Percentiles rank a stretch among this genome's conserved stretches.
These are phyloP conservation scores for Aspergillus ochraceus DNA, from an alignment of 2,329 filamentous ascomycete genomes.

Conservation along the genomic window DNA sequence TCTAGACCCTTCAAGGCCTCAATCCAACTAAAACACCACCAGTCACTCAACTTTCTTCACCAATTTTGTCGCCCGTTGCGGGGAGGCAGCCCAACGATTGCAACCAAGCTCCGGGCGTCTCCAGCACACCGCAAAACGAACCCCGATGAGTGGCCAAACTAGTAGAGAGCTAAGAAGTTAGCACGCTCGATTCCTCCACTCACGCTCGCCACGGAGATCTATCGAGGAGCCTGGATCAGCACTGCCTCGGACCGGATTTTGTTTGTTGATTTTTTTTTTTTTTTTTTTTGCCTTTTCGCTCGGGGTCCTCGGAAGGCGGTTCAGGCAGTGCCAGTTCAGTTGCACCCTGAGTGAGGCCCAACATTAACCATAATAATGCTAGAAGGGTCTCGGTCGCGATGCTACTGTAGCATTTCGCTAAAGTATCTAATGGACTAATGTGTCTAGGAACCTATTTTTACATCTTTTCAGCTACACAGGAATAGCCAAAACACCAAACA, in stretches of 20 bases:
- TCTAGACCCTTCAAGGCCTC: too few relatives aligned
- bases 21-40: too few relatives aligned
- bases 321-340: background rate
- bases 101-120: background rate
- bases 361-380: too few relatives aligned
- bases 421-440: too few relatives aligned
- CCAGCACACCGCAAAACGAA: background rate
- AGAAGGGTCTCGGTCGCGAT: too few relatives aligned
- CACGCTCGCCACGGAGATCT: background rate
- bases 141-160: background rate
- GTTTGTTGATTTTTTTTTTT: background rate
- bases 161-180: background rate
- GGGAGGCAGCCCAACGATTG: background rate
- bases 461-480: too few relatives aligned
- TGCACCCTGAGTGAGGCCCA: too few relatives aligned
- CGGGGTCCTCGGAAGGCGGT: background rate
- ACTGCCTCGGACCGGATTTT: background rate
- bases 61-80: too few relatives aligned
- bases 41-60: too few relatives aligned
- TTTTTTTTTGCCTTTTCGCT: background rate
- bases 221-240: background rate
- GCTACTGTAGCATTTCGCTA: too few relatives aligned
- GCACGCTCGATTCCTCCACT: background rate
- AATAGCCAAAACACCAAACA: too few relatives aligned
- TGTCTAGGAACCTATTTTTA: too few relatives aligned